Conservation (phyloP, 139 green algal species). For the Coelastrella sp. region DNA sequence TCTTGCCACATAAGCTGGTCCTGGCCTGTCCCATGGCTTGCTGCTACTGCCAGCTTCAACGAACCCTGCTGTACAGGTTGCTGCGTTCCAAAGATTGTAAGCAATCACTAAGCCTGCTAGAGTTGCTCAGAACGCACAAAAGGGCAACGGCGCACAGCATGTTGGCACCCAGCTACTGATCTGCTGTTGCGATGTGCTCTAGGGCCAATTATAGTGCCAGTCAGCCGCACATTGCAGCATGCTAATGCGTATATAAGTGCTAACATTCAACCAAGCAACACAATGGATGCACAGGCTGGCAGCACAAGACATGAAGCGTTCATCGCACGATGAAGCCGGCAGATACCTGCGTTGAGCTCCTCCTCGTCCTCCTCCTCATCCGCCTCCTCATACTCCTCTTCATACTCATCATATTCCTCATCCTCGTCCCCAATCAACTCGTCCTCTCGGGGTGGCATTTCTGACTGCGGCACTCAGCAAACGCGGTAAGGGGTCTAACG, state of each 20-base stretch:
- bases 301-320: too few relatives aligned
- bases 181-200: not conserved
- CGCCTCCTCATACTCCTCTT: constrained; percentile 2
- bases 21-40: too few relatives aligned
- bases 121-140: too few relatives aligned
- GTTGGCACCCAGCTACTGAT: not conserved
- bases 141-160: too few relatives aligned
- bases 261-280: not conserved
- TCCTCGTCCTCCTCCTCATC: not conserved
- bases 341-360: not conserved
- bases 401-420: constrained; percentile 11
- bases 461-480: not conserved
- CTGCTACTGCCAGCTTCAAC: too few relatives aligned
- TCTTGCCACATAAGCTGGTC: too few relatives aligned
- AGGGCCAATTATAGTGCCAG: too few relatives aligned
- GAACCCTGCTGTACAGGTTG: too few relatives aligned
- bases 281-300: not conserved
- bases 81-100: too few relatives aligned
- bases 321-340: not conserved
- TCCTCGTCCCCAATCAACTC: not conserved
- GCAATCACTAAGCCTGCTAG: too few relatives aligned
- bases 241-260: not conserved
- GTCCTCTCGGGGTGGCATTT: not conserved
- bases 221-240: not conserved
- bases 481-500: too few relatives aligned